These are phyloP conservation scores for Dipodascopsis tothii DNA, from an alignment of 805 yeast genomes.

Conservation along the genomic window DNA sequence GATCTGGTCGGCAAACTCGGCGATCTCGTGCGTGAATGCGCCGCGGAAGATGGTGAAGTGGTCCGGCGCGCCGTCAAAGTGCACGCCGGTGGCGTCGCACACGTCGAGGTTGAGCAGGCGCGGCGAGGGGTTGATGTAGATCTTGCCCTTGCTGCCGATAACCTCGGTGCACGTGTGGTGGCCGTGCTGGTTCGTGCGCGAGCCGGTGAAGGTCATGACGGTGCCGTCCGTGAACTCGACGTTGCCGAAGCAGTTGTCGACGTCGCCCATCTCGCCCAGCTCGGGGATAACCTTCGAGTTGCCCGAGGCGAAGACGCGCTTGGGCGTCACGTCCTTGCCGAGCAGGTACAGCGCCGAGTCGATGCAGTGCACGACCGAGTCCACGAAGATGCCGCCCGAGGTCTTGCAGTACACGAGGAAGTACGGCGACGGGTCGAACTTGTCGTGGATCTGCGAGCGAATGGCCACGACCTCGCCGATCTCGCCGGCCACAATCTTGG, in stretches of 20 bases:
- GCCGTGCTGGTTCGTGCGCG: constrained; percentile 23
- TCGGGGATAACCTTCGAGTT: constrained; percentile 21
- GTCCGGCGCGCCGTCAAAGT: constrained; percentile 1
- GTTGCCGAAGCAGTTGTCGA: constrained; percentile 24
- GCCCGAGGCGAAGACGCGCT: constrained; percentile 19
- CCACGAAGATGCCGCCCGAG: constrained; percentile 27
- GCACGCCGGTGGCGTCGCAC: constrained; percentile 6
- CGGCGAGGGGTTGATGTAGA: constrained; percentile 21
- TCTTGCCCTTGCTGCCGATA: constrained; percentile 24
- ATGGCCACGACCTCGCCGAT: constrained; percentile 9
- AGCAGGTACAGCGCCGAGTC: constrained; percentile 20
- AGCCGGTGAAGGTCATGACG: constrained; percentile 19
- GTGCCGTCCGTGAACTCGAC: constrained; percentile 23
- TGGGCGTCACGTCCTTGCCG: constrained; percentile 19
- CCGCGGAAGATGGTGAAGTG: constrained; percentile 4
- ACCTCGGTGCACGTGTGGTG: constrained; percentile 24
- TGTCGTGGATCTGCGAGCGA: constrained; percentile 13
- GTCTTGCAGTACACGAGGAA: constrained; percentile 20
- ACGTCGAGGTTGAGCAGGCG: too few relatives aligned
- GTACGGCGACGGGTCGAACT: constrained; percentile 11
- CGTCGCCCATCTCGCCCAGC: constrained; percentile 19
- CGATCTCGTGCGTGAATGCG: constrained; percentile 5
- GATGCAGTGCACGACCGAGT: constrained; percentile 24
- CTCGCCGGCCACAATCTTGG: constrained; percentile 6
- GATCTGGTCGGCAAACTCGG: constrained; percentile 12